Percentiles rank a stretch among this genome's conserved stretches.
Evolutionary conservation across 129 eudicot species (phyloP).

Genomic region (Lactuca sativa): DNA sequence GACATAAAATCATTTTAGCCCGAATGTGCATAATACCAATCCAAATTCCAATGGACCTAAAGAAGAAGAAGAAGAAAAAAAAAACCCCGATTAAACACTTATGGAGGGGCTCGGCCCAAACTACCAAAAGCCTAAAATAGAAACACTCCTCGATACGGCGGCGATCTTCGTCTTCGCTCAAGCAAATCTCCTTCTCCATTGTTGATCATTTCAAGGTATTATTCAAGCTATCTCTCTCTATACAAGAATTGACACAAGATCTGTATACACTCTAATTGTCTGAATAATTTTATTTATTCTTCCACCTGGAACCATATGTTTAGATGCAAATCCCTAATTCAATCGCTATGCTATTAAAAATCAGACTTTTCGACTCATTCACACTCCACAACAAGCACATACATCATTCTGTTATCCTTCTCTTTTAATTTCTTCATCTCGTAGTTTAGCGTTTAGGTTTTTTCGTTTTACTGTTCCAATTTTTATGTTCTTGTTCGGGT

Average conservation of each 20-base stretch:
- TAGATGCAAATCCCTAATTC: background rate
- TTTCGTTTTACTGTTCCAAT: background rate
- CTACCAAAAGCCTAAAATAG: background rate
- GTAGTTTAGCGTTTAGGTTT: background rate
- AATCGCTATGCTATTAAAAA: background rate
- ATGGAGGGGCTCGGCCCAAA: background rate
- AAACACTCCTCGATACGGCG: background rate
- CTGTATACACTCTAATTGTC: background rate
- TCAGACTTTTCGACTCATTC: background rate
- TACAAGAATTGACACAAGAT: background rate
- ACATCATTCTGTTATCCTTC: background rate
- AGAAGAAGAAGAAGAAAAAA: too few relatives aligned
- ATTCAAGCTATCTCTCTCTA: background rate
- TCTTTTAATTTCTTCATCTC: background rate
- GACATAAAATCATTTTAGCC: too few relatives aligned
- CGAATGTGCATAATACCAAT: too few relatives aligned
- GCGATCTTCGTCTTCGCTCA: background rate
- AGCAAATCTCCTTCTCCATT: background rate
- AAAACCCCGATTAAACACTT: background rate
- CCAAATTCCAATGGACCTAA: too few relatives aligned
- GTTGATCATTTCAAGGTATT: background rate
- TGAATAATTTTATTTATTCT: background rate
- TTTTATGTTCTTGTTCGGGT: background rate
- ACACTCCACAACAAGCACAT: background rate
- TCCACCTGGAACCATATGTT: background rate